Evolutionary conservation across 306 rosid species (phyloP), one percentile per base, ranked within the genome.

Genomic region (Astragalus membranaceus): DNA sequence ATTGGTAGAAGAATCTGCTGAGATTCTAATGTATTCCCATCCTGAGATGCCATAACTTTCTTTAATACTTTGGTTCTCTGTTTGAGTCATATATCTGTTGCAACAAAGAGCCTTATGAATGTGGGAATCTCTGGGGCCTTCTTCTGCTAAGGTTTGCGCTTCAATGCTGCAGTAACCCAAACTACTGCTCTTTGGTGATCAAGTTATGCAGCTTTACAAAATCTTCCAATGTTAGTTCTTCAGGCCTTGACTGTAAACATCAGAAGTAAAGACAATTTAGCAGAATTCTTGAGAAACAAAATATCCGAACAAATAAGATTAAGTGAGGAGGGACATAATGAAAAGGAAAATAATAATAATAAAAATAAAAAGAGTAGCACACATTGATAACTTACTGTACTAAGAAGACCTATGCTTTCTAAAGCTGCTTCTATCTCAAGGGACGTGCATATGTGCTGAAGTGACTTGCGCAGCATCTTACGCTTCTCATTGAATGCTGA

Each of bases 401-500:
- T 17, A 44, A 77, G 88, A 69, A 84, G 89, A 50, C 88, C 87
- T 43, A 83, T n/a, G 69, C 74, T 89, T 79, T 49, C 79, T 67
- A 90, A 77, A 76, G 90, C 96, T 46, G 69, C 81, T 84, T 93
- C 97, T 7, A 85, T 90, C 76, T 90, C 92, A 14, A 58, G 1
- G 72, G 98, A 52, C 8, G 90, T 66, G 80, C 90, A 67, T 57
- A 90, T 53, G 85, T 90, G 97, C 81, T 90, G 98, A 32, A 90
- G 94, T 16, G 98, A 85, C 64, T 82, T 90, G 72, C 96, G 82
- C 71, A 90, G 58, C 98, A 93, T 90, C 78, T 93, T 93, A 10
- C 97, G 89, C 79, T 93, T 93, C 68, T 87, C 97, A 23, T 93
- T 90, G 80, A 93, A 93, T 17, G 92, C 98, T 16, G 98, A 93